Conservation (phyloP, 2,329 filamentous ascomycete species). For the Ophiocordyceps camponoti-floridani region DNA sequence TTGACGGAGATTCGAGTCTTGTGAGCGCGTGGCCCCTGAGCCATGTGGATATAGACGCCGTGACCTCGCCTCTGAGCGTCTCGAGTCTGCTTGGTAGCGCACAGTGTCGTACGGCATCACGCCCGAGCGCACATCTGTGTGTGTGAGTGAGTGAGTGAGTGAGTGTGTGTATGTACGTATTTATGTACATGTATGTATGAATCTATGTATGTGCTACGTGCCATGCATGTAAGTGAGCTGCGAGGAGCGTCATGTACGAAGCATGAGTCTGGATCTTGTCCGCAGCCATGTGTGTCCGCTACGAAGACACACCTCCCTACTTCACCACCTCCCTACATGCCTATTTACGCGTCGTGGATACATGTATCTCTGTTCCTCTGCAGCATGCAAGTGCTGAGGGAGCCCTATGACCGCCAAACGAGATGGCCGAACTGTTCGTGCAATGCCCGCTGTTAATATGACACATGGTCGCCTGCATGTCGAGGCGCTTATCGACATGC, state of each 20-base stretch:
- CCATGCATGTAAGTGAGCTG: too few relatives aligned
- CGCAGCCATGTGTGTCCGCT: neutral
- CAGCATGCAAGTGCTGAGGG: neutral
- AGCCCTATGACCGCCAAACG: neutral
- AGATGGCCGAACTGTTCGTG: too few relatives aligned
- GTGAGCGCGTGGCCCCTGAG: too few relatives aligned
- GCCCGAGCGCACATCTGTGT: neutral
- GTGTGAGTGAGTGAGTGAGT: too few relatives aligned
- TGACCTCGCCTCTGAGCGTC: too few relatives aligned
- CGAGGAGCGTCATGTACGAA: too few relatives aligned
- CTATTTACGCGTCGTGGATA: neutral
- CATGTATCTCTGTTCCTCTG: neutral
- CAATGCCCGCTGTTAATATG: neutral
- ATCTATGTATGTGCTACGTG: neutral
- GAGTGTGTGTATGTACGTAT: neutral
- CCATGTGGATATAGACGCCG: too few relatives aligned
- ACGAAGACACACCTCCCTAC: neutral
- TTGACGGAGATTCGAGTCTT: too few relatives aligned
- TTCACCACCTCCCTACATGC: neutral
- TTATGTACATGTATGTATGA: neutral
- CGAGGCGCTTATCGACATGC: neutral
- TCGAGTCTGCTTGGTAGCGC: too few relatives aligned
- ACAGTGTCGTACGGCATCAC: too few relatives aligned
- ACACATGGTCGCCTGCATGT: neutral
- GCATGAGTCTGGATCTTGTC: neutral